Evolutionary conservation across 306 rosid genomes (phyloP).

Genomic region (Echinosophora koreensis): DNA sequence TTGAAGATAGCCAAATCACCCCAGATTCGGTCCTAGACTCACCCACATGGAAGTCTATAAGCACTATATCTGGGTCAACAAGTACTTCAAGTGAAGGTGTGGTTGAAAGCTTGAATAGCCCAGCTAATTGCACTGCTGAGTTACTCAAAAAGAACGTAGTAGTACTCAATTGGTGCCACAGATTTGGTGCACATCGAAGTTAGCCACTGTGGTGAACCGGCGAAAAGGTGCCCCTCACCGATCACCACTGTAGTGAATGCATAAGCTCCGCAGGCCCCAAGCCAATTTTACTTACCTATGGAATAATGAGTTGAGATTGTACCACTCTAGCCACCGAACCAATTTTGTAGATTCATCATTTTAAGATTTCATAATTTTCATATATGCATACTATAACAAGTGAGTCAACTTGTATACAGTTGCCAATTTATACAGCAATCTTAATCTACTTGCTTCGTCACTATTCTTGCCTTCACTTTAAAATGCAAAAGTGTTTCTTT

Average conservation of each 20-base stretch:
- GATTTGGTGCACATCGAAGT: constrained; percentile 14
- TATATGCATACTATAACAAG: not conserved
- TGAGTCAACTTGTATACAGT: not conserved
- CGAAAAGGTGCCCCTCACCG: constrained; percentile 61
- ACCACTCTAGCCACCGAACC: not conserved
- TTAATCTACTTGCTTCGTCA: no score
- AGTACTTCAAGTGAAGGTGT: not conserved
- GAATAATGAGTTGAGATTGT: not conserved
- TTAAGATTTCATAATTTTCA: not conserved
- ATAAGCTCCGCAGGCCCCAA: not conserved
- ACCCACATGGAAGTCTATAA: not conserved
- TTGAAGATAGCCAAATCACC: constrained; percentile 38
- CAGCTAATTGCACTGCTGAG: not conserved
- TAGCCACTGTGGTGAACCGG: constrained; percentile 46
- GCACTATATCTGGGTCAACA: constrained; percentile 21
- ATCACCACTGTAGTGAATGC: constrained; percentile 50
- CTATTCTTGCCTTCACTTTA: no score
- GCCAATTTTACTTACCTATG: not conserved
- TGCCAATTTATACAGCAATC: no score
- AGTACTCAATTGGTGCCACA: constrained; percentile 37
- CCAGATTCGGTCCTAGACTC: constrained; percentile 43
- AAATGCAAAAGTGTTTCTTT: no score
- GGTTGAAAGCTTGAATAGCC: not conserved
- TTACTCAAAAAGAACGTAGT: constrained; percentile 37
- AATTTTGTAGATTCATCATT: not conserved